Conservation (phyloP, 805 yeast species). For the Wickerhamomyces sydowiorum region DNA sequence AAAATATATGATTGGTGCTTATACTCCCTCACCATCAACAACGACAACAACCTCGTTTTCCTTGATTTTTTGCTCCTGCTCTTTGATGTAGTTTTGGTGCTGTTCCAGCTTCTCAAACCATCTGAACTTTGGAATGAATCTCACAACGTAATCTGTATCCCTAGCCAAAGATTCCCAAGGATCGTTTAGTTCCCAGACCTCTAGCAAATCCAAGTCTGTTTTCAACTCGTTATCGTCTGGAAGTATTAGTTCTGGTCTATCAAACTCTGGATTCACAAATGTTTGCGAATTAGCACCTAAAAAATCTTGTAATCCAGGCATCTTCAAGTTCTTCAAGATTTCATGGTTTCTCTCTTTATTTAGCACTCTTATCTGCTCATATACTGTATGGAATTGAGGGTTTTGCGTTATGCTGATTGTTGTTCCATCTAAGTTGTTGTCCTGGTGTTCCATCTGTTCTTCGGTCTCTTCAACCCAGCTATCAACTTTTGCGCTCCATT, state of each 20-base stretch:
- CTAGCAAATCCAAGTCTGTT: slow-evolving; percentile 18
- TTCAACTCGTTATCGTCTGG: slow-evolving; percentile 17
- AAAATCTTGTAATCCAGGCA: slow-evolving; percentile 11
- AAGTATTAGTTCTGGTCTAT: slow-evolving; percentile 5
- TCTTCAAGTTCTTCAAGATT: slow-evolving; percentile 13
- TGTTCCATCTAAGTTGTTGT: slow-evolving; percentile 7
- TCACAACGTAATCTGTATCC: slow-evolving; percentile 17
- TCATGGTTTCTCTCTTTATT: slow-evolving; percentile 16
- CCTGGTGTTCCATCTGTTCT: slow-evolving; percentile 6
- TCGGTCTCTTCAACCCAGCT: slow-evolving; percentile 19
- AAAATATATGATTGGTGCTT: too few species aligned
- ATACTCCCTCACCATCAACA: too few species aligned
- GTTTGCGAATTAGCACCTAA: slow-evolving; percentile 13
- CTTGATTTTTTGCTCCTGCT: background rate
- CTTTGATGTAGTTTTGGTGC: background rate
- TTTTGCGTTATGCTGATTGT: background rate
- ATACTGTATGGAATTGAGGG: slow-evolving; percentile 11
- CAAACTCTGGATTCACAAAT: slow-evolving; percentile 4
- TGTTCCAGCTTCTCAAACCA: slow-evolving; percentile 8
- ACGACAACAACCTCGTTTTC: background rate
- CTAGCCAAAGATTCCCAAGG: slow-evolving; percentile 20
- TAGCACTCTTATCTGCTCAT: slow-evolving; percentile 8
- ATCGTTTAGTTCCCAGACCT: slow-evolving; percentile 21
- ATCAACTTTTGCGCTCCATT: slow-evolving; percentile 24
- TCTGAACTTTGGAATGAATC: slow-evolving; percentile 19